Conservation (phyloP, 1,284 basidiomycete species). For the Pyrrhoderma noxium region DNA sequence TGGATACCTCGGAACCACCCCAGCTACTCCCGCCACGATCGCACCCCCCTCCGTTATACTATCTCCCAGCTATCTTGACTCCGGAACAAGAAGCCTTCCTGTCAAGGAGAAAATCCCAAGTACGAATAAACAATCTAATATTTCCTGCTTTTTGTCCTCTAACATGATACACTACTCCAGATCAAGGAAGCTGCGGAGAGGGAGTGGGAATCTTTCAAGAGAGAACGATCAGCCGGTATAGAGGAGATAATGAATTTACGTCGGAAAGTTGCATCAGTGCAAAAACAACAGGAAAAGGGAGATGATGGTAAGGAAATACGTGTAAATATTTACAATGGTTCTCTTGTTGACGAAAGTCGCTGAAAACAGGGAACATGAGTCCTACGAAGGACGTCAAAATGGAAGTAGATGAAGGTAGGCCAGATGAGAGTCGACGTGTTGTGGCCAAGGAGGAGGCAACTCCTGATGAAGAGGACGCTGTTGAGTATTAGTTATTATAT, state of each 20-base stretch:
- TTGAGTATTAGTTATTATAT: slow-evolving; percentile 40
- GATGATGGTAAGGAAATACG: slow-evolving; percentile 22
- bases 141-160: neutral
- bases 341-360: neutral
- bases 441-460: slow-evolving; percentile 23
- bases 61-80: slow-evolving; percentile 60
- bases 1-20: slow-evolving; percentile 9
- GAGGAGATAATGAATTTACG: slow-evolving; percentile 57
- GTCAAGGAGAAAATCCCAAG: slow-evolving; percentile 52
- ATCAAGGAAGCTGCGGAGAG: slow-evolving; percentile 54
- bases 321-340: neutral
- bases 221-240: slow-evolving; percentile 50
- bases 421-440: slow-evolving; percentile 28
- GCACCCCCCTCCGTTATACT: slow-evolving; percentile 70
- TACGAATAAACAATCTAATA: slow-evolving; percentile 20
- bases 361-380: neutral
- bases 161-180: slow-evolving; percentile 28
- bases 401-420: slow-evolving; percentile 35
- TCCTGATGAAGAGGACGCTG: slow-evolving; percentile 52
- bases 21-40: slow-evolving; percentile 38
- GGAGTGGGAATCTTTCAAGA: slow-evolving; percentile 58
- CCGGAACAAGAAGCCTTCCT: slow-evolving; percentile 68
- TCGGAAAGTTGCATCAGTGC: slow-evolving; percentile 46
- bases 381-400: slow-evolving; percentile 25
- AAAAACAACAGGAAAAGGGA: slow-evolving; percentile 20